Evolutionary conservation across 1,284 basidiomycete species (phyloP), one percentile per base, ranked within the genome.

Genomic region (Leucoagaricus sp.): DNA sequence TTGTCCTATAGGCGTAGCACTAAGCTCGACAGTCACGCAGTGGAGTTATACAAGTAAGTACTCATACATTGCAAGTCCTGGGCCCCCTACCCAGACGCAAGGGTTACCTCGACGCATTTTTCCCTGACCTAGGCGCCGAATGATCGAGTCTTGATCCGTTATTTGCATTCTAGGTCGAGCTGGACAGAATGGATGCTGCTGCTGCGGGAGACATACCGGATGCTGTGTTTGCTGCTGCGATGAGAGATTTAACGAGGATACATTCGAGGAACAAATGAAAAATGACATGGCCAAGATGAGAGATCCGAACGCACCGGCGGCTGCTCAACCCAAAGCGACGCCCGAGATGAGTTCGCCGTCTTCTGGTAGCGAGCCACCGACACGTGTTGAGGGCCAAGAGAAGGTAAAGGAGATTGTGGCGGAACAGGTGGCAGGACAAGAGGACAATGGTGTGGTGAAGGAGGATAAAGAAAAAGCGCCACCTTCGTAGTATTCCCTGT

Each of bases 151-250:
- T 45, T 25, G 33, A 53, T 28, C 17, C 36, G 10, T 45, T 21
- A 13, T 25, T 28, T 19, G 25, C 38, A 2, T 31, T 23, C 17
- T 71, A 65, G 53, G 36, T 29, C 46, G 53, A 36, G 25, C 29
- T 48, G 73, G 74, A 8, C 55, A 67, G 12, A 58, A 64, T 6
- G 72, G 74, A n/a, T 69, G 69, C 47, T 66, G 73, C 44, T 62
- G 62, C 13, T 63, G 59, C 10, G 68, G 60, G 54, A 46, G 63
- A 2, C 62, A 63, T 17, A 64, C 69, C 12, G 77, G 77, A 10
- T 79, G 77, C 57, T 80, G 77, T 61, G 73, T 69, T 8, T 69
- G 67, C 31, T 80, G 77, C 55, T 79, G 69, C 53, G 62, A 65
- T 12, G 63, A 71, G 7, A 73, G 72, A 1, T 78, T 78, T 64